Percentiles rank a stretch among this genome's conserved stretches.
Conservation (phyloP, 495 filamentous ascomycete genomes). For the Penicillium ochrochloron region DNA sequence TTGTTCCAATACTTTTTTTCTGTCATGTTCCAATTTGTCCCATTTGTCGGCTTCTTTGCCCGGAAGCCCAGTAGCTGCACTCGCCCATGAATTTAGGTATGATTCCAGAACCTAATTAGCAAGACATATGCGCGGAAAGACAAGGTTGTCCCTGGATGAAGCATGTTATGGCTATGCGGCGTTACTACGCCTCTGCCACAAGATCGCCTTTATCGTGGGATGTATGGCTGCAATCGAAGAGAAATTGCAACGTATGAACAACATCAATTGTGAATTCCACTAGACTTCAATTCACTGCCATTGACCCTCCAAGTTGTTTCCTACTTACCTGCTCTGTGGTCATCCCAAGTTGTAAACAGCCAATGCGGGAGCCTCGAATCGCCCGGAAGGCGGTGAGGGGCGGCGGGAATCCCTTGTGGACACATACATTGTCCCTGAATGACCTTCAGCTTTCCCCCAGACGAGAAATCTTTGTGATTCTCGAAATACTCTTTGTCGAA, state of each 20-base stretch:
- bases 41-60: background rate
- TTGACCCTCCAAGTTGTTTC: background rate
- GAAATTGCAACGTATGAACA: no score
- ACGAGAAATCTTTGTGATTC: conserved; percentile 25
- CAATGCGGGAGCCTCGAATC: conserved; percentile 14
- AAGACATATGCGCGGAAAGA: background rate
- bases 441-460: conserved; percentile 31
- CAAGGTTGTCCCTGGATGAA: no score
- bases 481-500: conserved; percentile 21
- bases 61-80: background rate
- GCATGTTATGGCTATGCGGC: background rate
- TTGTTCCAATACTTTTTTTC: conserved; percentile 36
- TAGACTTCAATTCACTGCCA: background rate
- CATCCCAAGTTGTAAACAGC: background rate
- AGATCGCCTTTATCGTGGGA: no score
- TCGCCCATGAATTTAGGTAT: no score
- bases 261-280: no score
- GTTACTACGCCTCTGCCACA: background rate
- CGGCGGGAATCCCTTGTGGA: conserved; percentile 54
- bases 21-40: conserved; percentile 12
- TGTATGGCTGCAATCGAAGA: background rate
- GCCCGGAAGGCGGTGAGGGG: conserved; percentile 46
- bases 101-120: no score
- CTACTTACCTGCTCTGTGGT: background rate
- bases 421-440: conserved; percentile 49